Base-by-base conservation (phyloP, 192 early-diverging fungal species). In the Backusella tarrabulga region DNA sequence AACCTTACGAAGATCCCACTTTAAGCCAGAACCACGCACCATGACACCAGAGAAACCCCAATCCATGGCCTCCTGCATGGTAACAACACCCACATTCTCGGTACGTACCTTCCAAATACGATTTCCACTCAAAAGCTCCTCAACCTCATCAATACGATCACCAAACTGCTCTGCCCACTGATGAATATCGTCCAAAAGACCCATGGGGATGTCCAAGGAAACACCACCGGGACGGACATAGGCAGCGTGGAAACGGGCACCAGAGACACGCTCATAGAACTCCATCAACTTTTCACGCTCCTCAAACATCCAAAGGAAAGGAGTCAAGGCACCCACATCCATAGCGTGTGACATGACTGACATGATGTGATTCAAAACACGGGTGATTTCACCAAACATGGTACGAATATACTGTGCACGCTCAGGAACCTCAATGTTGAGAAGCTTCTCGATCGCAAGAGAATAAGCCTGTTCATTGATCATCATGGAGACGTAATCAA, bases 401-500 rank as follows among this genome's bases (percentile, higher is more conserved):
- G 95, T 96, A 50, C 98, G 95, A 80, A 99, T 99, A 81, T 96
- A 98, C 84, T 98, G 97, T 19, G 93, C 94, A 46, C 98, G 93
- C 68, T 89, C 77, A 35, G 98, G 98, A 38, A 98, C 91, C 26
- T 99, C 96, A 79, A 99, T 95, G 91, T 99, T 99, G 69, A 99
- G 91, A 41, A 99, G 89, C 83, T 99, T 99, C 84, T 99, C 98
- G 15, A 98, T 96, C 34, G 98, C 97, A 42, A 99, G 88, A 56
- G 97, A 97, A 85, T 98, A 99, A 12, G 93, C 93, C 87, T 98
- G 94, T 86, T 99, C 98, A 87, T 99, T 99, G 75, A 92, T 92
- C 98, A 99, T 99, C 97, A 99, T 99, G 46, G 98, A 99, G 68
- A 96, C 93, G 83, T 99, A 99, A 84, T 98, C 96, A 79, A 97